Conservation (phyloP, 2,329 filamentous ascomycete genomes). For the Pestalotiopsis sp. region DNA sequence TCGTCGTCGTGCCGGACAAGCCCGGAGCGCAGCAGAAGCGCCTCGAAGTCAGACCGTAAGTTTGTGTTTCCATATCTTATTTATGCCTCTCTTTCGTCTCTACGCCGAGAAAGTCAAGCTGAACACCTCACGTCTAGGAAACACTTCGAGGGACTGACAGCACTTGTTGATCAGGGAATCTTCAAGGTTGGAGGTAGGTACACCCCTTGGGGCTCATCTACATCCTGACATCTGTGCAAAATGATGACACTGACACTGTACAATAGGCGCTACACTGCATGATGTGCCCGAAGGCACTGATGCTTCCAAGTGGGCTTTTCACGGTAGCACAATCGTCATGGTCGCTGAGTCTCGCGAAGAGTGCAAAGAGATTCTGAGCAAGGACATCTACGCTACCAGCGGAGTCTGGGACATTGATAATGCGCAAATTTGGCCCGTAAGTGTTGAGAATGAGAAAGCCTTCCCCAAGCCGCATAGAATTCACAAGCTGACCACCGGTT, state of each 20-base stretch:
- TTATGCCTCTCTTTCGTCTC: background rate
- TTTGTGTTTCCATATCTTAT: conserved; percentile 14
- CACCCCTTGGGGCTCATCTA: background rate
- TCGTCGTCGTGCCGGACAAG: conserved; percentile 71
- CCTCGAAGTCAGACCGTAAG: conserved; percentile 61
- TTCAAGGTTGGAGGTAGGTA: conserved; percentile 66
- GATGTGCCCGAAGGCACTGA: conserved; percentile 65
- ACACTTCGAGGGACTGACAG: conserved; percentile 61
- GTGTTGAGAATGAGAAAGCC: conserved; percentile 14
- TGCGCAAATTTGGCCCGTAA: conserved; percentile 54
- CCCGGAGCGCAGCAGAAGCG: conserved; percentile 62
- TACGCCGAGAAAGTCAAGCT: background rate
- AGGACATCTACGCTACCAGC: conserved; percentile 71
- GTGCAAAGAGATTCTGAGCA: conserved; percentile 65
- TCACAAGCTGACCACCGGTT: background rate
- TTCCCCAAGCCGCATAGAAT: background rate
- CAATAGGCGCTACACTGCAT: conserved; percentile 64
- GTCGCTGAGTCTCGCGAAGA: conserved; percentile 71
- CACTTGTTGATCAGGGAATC: conserved; percentile 54
- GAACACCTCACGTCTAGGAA: conserved; percentile 20
- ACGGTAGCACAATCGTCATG: conserved; percentile 72
- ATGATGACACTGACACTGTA: conserved; percentile 6
- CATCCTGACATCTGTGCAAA: conserved; percentile 5
- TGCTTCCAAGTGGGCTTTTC: conserved; percentile 65
- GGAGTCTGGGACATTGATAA: conserved; percentile 84